These are phyloP conservation scores for Petrea volubilis DNA, from an alignment of 257 asterid species.

Conservation along the genomic window DNA sequence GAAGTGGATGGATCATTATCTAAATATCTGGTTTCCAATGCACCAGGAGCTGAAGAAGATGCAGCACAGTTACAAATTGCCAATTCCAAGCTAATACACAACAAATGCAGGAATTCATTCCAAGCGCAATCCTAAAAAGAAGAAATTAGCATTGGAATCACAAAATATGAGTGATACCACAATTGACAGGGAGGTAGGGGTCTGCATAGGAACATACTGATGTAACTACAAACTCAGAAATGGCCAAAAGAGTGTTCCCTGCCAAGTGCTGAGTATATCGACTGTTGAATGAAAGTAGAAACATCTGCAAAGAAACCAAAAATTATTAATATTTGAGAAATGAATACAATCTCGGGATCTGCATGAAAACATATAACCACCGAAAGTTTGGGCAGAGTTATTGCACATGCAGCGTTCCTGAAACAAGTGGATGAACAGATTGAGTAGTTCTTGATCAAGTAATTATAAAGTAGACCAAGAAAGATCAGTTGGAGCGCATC, in stretches of 20 bases:
- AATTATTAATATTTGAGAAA: conserved; percentile 4
- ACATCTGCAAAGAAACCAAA: conserved; percentile 52
- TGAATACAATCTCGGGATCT: neutral
- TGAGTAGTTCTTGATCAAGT: neutral
- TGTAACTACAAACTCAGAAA: conserved; percentile 58
- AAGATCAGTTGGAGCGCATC: no score
- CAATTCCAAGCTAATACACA: conserved; percentile 61
- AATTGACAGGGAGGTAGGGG: neutral
- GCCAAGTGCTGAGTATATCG: conserved; percentile 58
- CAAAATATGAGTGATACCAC: conserved; percentile 9
- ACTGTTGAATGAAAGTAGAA: conserved; percentile 52
- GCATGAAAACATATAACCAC: neutral
- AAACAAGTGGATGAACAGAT: neutral
- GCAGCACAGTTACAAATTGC: conserved; percentile 35
- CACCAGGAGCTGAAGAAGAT: conserved; percentile 23
- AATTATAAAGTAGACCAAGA: neutral
- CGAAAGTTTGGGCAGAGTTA: neutral
- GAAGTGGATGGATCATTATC: conserved; percentile 32
- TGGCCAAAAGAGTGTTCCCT: conserved; percentile 62
- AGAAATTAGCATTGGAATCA: conserved; percentile 3
- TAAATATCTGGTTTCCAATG: conserved; percentile 26
- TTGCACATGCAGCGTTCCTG: neutral
- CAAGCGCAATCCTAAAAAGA: conserved; percentile 62
- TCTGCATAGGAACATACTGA: conserved; percentile 44
- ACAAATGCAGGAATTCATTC: conserved; percentile 53